Conservation (phyloP, 768 basidiomycete genomes). For the Tremella fuciformis region DNA sequence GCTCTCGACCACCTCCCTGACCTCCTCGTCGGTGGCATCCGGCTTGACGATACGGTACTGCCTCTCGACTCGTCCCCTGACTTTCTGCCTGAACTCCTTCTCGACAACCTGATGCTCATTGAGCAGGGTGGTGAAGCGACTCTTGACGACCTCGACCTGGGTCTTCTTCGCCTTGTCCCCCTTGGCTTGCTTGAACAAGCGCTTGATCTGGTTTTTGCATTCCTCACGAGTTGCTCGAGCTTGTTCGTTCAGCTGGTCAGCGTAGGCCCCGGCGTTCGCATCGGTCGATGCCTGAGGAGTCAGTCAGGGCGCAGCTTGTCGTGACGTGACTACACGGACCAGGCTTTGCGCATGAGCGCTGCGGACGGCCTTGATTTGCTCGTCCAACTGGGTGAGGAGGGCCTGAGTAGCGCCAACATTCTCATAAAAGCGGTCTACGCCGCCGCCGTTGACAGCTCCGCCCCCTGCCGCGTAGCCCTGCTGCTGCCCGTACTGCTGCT, state of each 20-base stretch:
- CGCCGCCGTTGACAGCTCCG: conserved; percentile 21
- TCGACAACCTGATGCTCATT: conserved; percentile 56
- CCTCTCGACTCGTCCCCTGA: conserved; percentile 55
- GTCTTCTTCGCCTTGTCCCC: conserved; percentile 50
- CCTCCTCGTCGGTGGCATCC: conserved; percentile 76
- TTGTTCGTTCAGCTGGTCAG: conserved; percentile 44
- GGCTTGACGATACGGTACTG: conserved; percentile 65
- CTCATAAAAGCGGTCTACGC: conserved; percentile 42
- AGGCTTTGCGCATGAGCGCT: conserved; percentile 46
- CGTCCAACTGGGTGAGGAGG: conserved; percentile 43
- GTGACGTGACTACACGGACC: conserved; percentile 49
- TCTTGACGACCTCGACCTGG: conserved; percentile 54
- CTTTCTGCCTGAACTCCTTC: conserved; percentile 55
- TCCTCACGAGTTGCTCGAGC: conserved; percentile 50
- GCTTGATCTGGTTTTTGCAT: conserved; percentile 53
- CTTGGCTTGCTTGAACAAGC: conserved; percentile 53
- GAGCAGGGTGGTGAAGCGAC: conserved; percentile 53
- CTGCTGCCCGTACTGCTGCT: conserved; percentile 47
- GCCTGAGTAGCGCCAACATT: conserved; percentile 41
- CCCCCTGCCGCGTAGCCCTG: conserved; percentile 43
- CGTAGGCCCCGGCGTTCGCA: conserved; percentile 37
- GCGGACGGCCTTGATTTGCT: conserved; percentile 48
- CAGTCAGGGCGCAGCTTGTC: no score
- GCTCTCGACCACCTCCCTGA: conserved; percentile 69
- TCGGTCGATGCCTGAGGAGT: conserved; percentile 69